These are phyloP conservation scores for Leishmania turanica DNA, from an alignment of 208 protist genomes.

Conservation along the genomic window DNA sequence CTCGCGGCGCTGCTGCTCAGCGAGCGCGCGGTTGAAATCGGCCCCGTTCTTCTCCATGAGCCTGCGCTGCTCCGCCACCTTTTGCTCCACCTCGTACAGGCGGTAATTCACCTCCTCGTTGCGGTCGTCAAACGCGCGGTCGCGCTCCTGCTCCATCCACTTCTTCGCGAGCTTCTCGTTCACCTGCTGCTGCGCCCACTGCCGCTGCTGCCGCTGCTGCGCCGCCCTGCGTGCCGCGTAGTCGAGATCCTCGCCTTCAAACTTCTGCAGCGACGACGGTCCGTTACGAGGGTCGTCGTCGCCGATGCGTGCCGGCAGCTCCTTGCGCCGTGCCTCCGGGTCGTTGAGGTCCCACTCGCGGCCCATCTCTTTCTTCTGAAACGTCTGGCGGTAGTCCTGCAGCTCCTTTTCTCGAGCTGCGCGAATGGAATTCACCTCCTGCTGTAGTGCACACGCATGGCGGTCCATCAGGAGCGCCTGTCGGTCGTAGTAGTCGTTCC, in stretches of 20 bases:
- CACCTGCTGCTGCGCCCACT: constrained; percentile 86
- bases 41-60: constrained; percentile 72
- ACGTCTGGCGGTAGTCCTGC: constrained; percentile 84
- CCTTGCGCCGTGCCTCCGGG: constrained; percentile 71
- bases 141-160: constrained; percentile 90
- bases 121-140: constrained; percentile 81
- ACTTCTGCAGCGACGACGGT: constrained; percentile 85
- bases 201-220: constrained; percentile 86
- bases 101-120: constrained; percentile 88
- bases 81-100: constrained; percentile 80
- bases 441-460: constrained; percentile 86
- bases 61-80: constrained; percentile 72
- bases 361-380: constrained; percentile 82
- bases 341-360: constrained; percentile 94
- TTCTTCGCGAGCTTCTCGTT: constrained; percentile 93
- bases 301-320: constrained; percentile 84
- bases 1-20: constrained; percentile 86
- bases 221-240: constrained; percentile 54
- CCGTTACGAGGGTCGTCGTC: constrained; percentile 92
- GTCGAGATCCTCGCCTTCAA: constrained; percentile 94
- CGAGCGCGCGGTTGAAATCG: constrained; percentile 89
- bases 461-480: constrained; percentile 91
- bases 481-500: constrained; percentile 87
- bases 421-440: constrained; percentile 87
- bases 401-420: constrained; percentile 76